phyloP scores from a whole-genome alignment of 805 yeast species.

The Scheffersomyces lignosus region DNA sequence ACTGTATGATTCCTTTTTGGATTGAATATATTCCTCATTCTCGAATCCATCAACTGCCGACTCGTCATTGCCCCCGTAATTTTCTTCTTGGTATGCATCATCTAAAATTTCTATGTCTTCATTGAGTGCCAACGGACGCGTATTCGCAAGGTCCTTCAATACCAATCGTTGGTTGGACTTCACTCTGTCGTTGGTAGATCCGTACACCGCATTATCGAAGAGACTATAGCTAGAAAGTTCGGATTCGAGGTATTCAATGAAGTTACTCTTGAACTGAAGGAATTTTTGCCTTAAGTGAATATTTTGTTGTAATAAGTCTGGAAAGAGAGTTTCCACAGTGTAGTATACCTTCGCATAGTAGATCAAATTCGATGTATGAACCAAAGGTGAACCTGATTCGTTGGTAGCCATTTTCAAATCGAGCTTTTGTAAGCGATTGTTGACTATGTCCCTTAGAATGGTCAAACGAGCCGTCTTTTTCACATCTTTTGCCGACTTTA shows the following conservation, averaged over 20 bases:
- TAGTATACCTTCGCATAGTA: slow-evolving; percentile 36
- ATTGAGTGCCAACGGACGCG: neutral
- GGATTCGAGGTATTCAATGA: slow-evolving; percentile 22
- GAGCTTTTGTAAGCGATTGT: slow-evolving; percentile 27
- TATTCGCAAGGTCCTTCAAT: slow-evolving; percentile 6
- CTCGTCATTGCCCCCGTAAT: slow-evolving; percentile 6
- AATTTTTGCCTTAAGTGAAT: slow-evolving; percentile 14
- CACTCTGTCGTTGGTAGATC: slow-evolving; percentile 17
- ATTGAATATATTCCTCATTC: slow-evolving; percentile 2
- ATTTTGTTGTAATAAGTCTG: slow-evolving; percentile 13
- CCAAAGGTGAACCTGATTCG: slow-evolving; percentile 11
- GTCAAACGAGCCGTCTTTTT: slow-evolving; percentile 19
- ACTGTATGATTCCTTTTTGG: slow-evolving; percentile 9
- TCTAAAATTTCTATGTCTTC: slow-evolving; percentile 17
- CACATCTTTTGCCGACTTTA: slow-evolving; percentile 15
- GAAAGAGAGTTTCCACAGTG: slow-evolving; percentile 26
- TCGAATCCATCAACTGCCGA: slow-evolving; percentile 9
- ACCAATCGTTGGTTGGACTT: slow-evolving; percentile 14
- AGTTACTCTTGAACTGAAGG: slow-evolving; percentile 20
- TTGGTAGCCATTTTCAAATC: slow-evolving; percentile 24
- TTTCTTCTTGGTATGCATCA: slow-evolving; percentile 14
- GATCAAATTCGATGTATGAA: slow-evolving; percentile 26
- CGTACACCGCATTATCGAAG: slow-evolving; percentile 13
- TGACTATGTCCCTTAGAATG: slow-evolving; percentile 29
- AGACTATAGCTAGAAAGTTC: slow-evolving; percentile 24